Base-by-base conservation (phyloP, 2,329 filamentous ascomycete genomes). In the Cordyceps farinosa region DNA sequence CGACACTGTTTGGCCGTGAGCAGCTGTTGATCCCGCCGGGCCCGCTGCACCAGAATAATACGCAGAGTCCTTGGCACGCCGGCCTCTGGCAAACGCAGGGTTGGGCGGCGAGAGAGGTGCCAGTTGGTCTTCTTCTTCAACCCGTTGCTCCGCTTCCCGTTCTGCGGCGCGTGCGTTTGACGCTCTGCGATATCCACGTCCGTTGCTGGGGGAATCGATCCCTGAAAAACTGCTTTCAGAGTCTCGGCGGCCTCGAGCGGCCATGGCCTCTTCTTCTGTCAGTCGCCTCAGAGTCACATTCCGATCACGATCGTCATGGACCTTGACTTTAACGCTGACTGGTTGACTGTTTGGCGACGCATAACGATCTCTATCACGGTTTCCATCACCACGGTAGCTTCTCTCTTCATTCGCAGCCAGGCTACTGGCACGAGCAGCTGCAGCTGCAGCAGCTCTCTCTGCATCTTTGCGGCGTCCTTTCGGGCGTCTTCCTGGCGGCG, bases 221-320 rank as follows among this genome's bases (percentile, higher is more conserved):
- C 79, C 85, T 3, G 84, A 87, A 2, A 86, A 66, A 68, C 82
- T 87, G 70, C 82, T 86, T 38, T 80, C 73, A 10, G 84, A 85
- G 64, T 82, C 81, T 50, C 77, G 71, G 10, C 75, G 73, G 51
- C 78, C 77, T 13, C 76, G 72, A 4, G 72, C 75, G 36, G 78
- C 77, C 40, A 78, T 77, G 3, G 82, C 79, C 70, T 89, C 86
- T 65, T 86, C 82, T 32, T 87, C 85, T 0, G 86, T 87, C 30
- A 88, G 74, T 42, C 84, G 79, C 44, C 86, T 81, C 48, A 89
- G 75, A 15, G 86, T 89, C 63, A 89, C 81, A 66, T 86, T 86
- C 65, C 82, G 78, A 64, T 86, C 82, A 38, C 79, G 80, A 68
- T 88, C 85, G 66, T 86, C 83, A 66, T 87, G 82, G 53, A 87